Percentiles rank a stretch among this genome's conserved stretches.
These are phyloP conservation scores for Eucalyptus tenuipes DNA, from an alignment of 345 rosid genomes.

Conservation along the genomic window DNA sequence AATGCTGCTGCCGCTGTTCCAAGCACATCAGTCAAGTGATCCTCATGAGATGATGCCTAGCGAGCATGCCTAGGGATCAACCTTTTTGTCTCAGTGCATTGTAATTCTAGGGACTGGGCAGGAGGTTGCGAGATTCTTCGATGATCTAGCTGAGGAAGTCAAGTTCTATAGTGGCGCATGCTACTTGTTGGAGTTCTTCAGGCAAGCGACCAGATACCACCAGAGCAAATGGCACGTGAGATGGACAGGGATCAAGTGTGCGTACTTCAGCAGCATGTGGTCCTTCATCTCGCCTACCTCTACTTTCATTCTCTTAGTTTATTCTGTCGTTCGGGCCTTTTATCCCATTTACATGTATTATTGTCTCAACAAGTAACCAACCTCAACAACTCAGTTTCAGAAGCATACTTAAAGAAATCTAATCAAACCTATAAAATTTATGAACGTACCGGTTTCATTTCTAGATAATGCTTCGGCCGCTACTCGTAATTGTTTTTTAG, in stretches of 20 bases:
- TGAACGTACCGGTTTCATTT: background rate
- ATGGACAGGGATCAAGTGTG: background rate
- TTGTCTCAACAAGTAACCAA: background rate
- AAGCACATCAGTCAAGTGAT: background rate
- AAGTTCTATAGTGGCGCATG: background rate
- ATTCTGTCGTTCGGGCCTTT: background rate
- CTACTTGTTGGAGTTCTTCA: background rate
- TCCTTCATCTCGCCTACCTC: background rate
- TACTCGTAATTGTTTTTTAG: background rate
- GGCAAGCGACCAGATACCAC: background rate
- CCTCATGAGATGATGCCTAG: background rate
- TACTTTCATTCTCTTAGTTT: too few relatives aligned
- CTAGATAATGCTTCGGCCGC: background rate
- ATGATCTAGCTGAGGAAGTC: background rate
- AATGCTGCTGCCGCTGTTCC: background rate
- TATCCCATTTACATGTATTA: background rate
- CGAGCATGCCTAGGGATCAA: background rate
- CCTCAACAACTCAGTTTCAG: background rate
- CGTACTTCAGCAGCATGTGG: background rate
- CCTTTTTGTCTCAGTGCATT: background rate
- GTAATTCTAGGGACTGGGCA: background rate
- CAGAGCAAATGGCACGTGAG: background rate
- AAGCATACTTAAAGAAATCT: background rate
- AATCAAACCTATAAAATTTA: background rate
- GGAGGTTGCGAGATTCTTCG: background rate